Base-by-base conservation (phyloP, 768 basidiomycete genomes). In the Leccinum rimulosum region DNA sequence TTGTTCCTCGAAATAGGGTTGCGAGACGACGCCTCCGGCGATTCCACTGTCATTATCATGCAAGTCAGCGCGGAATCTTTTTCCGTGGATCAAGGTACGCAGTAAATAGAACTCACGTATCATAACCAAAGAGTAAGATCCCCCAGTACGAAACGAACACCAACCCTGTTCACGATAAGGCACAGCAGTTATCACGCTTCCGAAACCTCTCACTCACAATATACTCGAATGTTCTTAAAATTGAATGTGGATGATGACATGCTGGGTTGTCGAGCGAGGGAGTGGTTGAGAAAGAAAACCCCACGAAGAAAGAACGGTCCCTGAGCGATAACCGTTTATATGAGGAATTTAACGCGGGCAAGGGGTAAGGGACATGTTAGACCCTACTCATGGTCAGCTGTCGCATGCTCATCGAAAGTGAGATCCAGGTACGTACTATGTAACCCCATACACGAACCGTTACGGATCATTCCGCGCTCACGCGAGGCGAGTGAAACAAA, bases 91-190 rank as follows among this genome's bases (percentile, higher is more conserved):
- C 11, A 9, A 19, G 33, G 6, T n/a, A 19, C 43, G 43, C 43
- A 43, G 40, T 1, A 6, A 47, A 40, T 35, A 5, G 33, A n/a
- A 78, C 82, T 58, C 66, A 86, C 83, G 86, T 85, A 69, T 89
- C 89, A 65, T 91, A 92, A 65, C 91, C 91, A 67, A 93, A 93
- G 17, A 91, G 76, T n/a, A 91, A 74, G 60, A 89, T 89, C 1
- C 89, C 89, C 85, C 86, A 88, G 71, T 90, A 91, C 0, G 79
- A 85, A 60, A 87, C 75, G 67, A 90, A 86, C 1, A 88, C 88
- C 64, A 90, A 73, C 82, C 86, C 88, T 90, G 61, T 8, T 38
- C 6, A 43, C n/a, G 38, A n/a, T 40, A 6, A 43, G 43, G 43
- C n/a, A 43, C 43, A 11, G 11, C 10, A 43, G 15, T 36, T 14